Percentiles rank a stretch among this genome's conserved stretches.
phyloP scores from a whole-genome alignment of 2,329 filamentous ascomycete species.

The Thelonectria blattea region DNA sequence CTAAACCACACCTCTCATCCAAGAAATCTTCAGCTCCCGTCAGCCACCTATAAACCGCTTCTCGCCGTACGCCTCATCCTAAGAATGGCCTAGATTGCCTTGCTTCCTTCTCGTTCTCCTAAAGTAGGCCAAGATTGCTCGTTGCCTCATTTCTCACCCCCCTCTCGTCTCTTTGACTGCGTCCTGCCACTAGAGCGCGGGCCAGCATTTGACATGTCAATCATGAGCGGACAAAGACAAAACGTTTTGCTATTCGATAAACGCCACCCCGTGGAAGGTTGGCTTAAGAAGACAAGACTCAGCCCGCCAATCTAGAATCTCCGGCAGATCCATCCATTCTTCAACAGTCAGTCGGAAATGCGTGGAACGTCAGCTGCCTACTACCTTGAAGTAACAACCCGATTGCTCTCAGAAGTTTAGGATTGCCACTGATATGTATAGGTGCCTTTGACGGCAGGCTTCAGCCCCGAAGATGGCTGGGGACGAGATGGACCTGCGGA shows the following conservation, averaged over 20 bases:
- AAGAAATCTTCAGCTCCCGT: not conserved
- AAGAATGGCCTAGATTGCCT: not conserved
- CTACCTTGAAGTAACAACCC: constrained; percentile 2
- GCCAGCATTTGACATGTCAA: constrained; percentile 11
- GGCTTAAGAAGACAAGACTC: not conserved
- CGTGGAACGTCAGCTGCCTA: not conserved
- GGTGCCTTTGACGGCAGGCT: constrained; percentile 26
- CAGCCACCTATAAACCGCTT: not conserved
- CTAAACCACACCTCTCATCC: not conserved
- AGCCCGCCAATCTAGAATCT: not conserved
- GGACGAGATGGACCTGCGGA: constrained; percentile 25
- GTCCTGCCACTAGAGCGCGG: not conserved
- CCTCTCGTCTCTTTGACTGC: not conserved
- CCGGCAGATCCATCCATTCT: not conserved
- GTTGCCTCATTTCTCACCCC: not conserved
- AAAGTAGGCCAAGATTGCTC: no score
- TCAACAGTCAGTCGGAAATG: not conserved
- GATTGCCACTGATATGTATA: constrained; percentile 16
- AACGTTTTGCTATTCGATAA: not conserved
- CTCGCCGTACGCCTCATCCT: not conserved
- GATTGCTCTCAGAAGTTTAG: not conserved
- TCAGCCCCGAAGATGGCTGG: constrained; percentile 21
- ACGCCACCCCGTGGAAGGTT: not conserved
- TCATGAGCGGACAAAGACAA: constrained; percentile 15
- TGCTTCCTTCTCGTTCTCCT: not conserved